These are phyloP conservation scores for Oryza meridionalis DNA, from an alignment of 176 grass and related monocot genomes.

Conservation along the genomic window DNA sequence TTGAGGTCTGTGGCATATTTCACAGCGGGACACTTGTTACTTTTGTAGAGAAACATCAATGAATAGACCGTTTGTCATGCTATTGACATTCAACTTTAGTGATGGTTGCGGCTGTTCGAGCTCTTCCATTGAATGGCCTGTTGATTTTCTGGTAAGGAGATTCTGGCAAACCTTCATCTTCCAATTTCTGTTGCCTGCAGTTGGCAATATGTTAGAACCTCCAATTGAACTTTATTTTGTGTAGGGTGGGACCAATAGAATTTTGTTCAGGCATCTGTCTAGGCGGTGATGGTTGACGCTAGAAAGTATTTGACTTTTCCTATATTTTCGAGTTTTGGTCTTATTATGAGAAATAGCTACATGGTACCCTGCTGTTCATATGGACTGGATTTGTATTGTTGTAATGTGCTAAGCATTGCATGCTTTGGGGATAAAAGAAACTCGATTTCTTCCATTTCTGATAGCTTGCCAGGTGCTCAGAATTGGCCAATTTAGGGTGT, in stretches of 20 bases:
- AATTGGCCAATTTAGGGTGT: background rate
- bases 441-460: background rate
- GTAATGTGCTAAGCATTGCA: background rate
- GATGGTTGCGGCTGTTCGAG: constrained; percentile 73
- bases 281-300: background rate
- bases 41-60: constrained; percentile 84
- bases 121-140: constrained; percentile 72
- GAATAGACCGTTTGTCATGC: constrained; percentile 71
- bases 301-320: background rate
- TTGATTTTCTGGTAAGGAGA: constrained; percentile 76
- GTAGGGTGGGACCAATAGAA: background rate
- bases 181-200: constrained; percentile 8
- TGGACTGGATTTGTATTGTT: background rate
- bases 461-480: background rate
- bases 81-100: constrained; percentile 84
- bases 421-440: background rate
- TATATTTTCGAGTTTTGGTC: background rate
- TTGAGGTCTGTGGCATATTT: constrained; percentile 33
- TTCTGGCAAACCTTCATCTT: constrained; percentile 23
- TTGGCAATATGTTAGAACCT: background rate
- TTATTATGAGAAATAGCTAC: background rate
- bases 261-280: background rate
- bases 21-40: constrained; percentile 28
- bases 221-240: constrained; percentile 4
- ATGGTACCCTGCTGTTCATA: background rate